phyloP scores from a whole-genome alignment of 1,284 basidiomycete species.

The Tilletia setariae region DNA sequence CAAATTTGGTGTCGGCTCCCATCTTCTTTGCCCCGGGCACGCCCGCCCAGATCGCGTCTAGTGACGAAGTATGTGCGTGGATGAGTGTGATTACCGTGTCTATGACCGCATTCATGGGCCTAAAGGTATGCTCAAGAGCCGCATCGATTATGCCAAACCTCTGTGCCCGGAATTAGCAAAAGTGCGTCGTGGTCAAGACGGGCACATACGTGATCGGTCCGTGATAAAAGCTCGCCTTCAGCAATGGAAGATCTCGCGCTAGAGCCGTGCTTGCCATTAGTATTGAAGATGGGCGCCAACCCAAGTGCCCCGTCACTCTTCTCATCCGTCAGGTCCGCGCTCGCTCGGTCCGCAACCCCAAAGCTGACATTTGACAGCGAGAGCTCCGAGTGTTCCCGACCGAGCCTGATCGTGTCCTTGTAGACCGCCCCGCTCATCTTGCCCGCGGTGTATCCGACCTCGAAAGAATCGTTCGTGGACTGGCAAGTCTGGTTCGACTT shows the following conservation, averaged over 20 bases:
- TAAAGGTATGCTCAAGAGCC: background rate
- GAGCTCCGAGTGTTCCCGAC: background rate
- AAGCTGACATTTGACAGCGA: background rate
- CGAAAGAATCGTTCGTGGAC: background rate
- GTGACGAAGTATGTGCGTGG: background rate
- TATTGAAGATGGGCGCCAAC: background rate
- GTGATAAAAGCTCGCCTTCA: background rate
- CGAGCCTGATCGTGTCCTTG: background rate
- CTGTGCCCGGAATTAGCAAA: background rate
- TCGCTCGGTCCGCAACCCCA: background rate
- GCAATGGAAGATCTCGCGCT: background rate
- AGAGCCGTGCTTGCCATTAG: background rate
- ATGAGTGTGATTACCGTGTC: background rate
- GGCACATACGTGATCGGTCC: background rate
- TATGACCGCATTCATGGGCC: background rate
- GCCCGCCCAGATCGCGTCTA: background rate
- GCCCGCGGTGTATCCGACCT: background rate
- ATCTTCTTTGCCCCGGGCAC: background rate
- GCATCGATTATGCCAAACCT: background rate
- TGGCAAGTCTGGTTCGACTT: background rate
- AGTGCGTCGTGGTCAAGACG: background rate
- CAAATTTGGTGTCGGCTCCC: background rate
- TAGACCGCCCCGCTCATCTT: background rate
- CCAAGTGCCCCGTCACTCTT: background rate
- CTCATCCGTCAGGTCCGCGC: background rate